Conservation (phyloP, 2,329 filamentous ascomycete species). For the Sporothrix luriei region DNA sequence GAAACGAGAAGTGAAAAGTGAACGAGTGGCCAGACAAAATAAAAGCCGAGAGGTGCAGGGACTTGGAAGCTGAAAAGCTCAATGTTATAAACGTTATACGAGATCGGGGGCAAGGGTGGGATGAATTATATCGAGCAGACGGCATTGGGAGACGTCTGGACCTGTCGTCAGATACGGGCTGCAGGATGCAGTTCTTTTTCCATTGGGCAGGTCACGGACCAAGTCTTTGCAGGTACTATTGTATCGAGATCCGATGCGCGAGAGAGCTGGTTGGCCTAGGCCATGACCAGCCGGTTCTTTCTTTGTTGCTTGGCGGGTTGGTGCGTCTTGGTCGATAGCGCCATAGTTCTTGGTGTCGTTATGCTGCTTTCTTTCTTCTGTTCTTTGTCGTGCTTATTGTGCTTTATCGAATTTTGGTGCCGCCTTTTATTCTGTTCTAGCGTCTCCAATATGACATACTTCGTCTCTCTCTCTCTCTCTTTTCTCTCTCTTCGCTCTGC, state of each 20-base stretch:
- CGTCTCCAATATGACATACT: neutral
- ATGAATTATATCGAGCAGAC: conserved; percentile 11
- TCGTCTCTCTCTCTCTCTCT: neutral
- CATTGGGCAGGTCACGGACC: conserved; percentile 9
- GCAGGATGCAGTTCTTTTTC: neutral
- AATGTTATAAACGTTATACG: conserved; percentile 5
- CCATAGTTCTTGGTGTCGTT: neutral
- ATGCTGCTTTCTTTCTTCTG: neutral
- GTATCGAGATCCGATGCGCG: conserved; percentile 19
- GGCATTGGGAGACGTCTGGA: conserved; percentile 1
- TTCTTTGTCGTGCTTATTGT: neutral
- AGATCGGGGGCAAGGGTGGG: neutral
- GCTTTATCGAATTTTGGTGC: conserved; percentile 6
- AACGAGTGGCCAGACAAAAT: neutral
- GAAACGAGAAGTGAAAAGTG: neutral
- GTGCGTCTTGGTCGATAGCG: conserved; percentile 8
- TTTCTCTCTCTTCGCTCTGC: neutral
- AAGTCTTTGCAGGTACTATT: neutral
- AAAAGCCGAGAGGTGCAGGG: neutral
- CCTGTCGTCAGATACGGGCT: conserved; percentile 10
- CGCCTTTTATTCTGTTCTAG: neutral
- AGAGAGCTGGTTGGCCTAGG: neutral
- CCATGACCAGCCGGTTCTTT: neutral
- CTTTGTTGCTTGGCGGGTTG: conserved; percentile 16
- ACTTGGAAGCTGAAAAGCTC: neutral